Evolutionary conservation across 805 yeast species (phyloP).

Genomic region (Lipomyces kockii): DNA sequence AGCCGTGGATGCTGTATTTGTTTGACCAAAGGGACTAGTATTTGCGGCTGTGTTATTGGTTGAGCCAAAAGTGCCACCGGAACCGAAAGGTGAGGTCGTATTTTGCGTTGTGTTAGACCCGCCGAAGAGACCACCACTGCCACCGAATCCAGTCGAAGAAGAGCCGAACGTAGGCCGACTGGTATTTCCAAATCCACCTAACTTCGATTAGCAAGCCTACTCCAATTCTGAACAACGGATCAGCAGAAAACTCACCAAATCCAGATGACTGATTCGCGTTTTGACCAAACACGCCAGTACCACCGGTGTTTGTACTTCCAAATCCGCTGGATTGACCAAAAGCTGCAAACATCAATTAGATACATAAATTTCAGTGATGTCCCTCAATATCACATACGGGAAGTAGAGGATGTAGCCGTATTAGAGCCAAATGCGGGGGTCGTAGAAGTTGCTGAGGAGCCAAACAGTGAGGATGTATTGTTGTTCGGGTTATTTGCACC

Average conservation of each 20-base stretch:
- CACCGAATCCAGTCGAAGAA: slow-evolving; percentile 33
- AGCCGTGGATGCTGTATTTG: slow-evolving; percentile 23
- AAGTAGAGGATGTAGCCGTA: slow-evolving; percentile 10
- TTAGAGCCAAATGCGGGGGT: slow-evolving; percentile 29
- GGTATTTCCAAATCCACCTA: slow-evolving; percentile 34
- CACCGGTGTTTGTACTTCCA: slow-evolving; percentile 14
- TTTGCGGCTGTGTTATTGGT: slow-evolving; percentile 21
- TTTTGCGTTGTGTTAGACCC: slow-evolving; percentile 9
- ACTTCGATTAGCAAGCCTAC: background rate
- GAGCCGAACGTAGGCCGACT: slow-evolving; percentile 33
- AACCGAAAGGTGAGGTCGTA: slow-evolving; percentile 29
- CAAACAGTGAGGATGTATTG: slow-evolving; percentile 26
- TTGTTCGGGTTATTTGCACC: slow-evolving; percentile 28
- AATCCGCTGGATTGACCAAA: slow-evolving; percentile 20
- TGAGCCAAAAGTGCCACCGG: slow-evolving; percentile 34
- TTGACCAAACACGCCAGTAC: slow-evolving; percentile 50
- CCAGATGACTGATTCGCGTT: slow-evolving; percentile 40
- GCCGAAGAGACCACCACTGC: slow-evolving; percentile 35
- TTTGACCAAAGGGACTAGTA: slow-evolving; percentile 36
- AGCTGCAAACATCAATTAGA: slow-evolving; percentile 4
- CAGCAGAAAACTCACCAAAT: slow-evolving; percentile 24
- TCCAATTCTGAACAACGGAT: background rate
- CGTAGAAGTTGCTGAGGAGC: slow-evolving; percentile 15
- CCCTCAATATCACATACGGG: slow-evolving; percentile 10
- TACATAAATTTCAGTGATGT: background rate